A percentile compares a stretch with the other conserved stretches of the same genome.
phyloP scores from a whole-genome alignment of 192 early-diverging fungal species.

The Entrophospora sp. region DNA sequence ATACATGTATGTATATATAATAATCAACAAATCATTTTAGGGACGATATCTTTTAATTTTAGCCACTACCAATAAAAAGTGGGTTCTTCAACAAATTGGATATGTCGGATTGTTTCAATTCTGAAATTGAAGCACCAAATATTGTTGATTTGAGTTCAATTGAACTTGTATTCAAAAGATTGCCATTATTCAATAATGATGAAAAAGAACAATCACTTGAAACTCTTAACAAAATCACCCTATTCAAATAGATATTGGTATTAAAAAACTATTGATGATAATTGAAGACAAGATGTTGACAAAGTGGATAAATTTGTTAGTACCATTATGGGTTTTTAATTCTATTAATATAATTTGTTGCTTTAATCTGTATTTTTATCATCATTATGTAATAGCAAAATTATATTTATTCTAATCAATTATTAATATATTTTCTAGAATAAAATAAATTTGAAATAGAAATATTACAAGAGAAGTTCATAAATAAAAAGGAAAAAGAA shows the following conservation, averaged over 20 bases:
- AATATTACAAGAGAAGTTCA: no score
- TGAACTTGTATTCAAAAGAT: constrained; percentile 57
- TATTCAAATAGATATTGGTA: constrained; percentile 54
- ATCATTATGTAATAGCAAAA: no score
- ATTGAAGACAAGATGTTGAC: constrained; percentile 78
- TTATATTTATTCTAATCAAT: no score
- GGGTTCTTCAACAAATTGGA: constrained; percentile 83
- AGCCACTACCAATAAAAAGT: constrained; percentile 75
- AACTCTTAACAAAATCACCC: constrained; percentile 41
- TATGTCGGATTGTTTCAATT: constrained; percentile 75
- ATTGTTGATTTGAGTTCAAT: constrained; percentile 64
- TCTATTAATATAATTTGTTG: no score
- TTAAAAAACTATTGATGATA: constrained; percentile 89
- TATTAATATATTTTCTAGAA: no score
- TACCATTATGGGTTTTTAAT: constrained; percentile 28
- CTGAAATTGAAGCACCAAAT: constrained; percentile 72
- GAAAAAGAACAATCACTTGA: constrained; percentile 54
- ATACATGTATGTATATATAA: not conserved
- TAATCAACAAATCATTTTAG: constrained; percentile 7
- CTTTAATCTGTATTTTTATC: no score
- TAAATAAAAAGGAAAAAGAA: no score
- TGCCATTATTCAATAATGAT: constrained; percentile 60
- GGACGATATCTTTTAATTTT: constrained; percentile 80
- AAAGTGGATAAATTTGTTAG: constrained; percentile 71
- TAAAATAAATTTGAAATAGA: no score